Evolutionary conservation across 208 protist species (phyloP).

Genomic region (Wallacemonas rigidus): DNA sequence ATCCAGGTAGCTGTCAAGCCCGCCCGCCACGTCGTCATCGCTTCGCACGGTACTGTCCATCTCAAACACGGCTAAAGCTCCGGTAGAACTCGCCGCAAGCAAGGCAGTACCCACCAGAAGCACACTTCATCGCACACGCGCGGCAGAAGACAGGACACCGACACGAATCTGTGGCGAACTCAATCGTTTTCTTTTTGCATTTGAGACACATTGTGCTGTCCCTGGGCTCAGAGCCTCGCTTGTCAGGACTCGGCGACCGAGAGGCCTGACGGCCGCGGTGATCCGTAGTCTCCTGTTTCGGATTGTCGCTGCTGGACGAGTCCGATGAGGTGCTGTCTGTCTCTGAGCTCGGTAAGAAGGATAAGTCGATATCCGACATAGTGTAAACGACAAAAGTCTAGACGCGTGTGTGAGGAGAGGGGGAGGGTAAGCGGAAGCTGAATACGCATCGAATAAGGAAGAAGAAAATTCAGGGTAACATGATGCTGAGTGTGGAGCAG

Average conservation of each 20-base stretch:
- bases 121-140: conserved; percentile 88
- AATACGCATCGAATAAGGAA: too few species aligned
- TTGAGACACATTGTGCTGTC: conserved; percentile 52
- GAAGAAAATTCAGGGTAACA: too few species aligned
- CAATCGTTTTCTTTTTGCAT: conserved; percentile 56
- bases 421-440: too few species aligned
- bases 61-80: conserved; percentile 24
- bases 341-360: neutral
- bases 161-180: conserved; percentile 72
- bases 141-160: conserved; percentile 78
- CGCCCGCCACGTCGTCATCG: neutral
- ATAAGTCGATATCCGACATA: conserved; percentile 4
- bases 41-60: neutral
- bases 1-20: too few species aligned
- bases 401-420: too few species aligned
- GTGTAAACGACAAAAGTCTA: neutral
- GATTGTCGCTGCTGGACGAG: neutral
- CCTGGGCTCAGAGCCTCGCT: neutral
- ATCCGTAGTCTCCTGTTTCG: neutral
- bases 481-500: too few species aligned
- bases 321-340: conserved; percentile 10
- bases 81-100: conserved; percentile 71
- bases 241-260: neutral
- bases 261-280: too few species aligned
- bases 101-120: conserved; percentile 86